These are phyloP conservation scores for Parachaetomium inaequale DNA, from an alignment of 495 filamentous ascomycete species.

Conservation along the genomic window DNA sequence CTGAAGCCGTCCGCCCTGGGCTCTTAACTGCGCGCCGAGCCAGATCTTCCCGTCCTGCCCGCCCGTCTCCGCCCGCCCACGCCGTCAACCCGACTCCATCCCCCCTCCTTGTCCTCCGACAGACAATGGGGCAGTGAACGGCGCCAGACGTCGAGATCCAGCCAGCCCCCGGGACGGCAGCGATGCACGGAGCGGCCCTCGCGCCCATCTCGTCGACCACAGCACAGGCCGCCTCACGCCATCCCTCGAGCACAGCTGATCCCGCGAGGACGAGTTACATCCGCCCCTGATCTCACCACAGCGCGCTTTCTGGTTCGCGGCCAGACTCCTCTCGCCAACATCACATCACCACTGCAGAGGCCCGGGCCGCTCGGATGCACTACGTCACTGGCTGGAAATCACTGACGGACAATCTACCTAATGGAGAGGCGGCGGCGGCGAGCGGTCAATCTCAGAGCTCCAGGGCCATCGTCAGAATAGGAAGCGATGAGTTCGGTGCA, in stretches of 20 bases:
- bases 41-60: background rate
- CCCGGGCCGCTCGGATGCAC: background rate
- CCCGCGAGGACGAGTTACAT: no score
- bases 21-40: slow-evolving; percentile 12
- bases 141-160: background rate
- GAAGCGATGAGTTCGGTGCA: slow-evolving; percentile 11
- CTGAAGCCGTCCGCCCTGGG: background rate
- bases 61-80: background rate
- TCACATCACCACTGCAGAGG: background rate
- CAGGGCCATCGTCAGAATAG: slow-evolving; percentile 13
- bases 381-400: background rate
- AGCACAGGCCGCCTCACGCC: background rate
- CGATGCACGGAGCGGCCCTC: background rate
- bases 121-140: slow-evolving; percentile 5
- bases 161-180: background rate
- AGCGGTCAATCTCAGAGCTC: slow-evolving; percentile 13
- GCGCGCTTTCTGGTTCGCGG: slow-evolving; percentile 14
- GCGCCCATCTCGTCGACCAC: background rate
- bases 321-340: background rate
- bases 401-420: slow-evolving; percentile 5
- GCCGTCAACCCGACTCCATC: background rate
- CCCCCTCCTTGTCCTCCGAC: background rate
- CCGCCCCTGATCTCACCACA: background rate
- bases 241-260: background rate
- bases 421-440: slow-evolving; percentile 26